Evolutionary conservation across 768 basidiomycete species (phyloP).

Genomic region (Sarcodon sp.): DNA sequence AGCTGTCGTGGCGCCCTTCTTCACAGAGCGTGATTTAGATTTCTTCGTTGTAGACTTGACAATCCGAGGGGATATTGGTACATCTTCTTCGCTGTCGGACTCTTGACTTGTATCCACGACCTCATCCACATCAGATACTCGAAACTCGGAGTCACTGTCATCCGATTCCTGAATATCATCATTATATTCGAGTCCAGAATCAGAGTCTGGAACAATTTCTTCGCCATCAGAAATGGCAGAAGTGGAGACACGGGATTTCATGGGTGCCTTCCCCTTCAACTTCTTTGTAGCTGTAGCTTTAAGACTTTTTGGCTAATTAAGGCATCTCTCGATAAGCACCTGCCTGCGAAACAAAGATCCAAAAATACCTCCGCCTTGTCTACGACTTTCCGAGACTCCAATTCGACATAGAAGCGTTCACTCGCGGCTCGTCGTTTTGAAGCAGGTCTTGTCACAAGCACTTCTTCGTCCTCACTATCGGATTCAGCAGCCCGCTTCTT

Average conservation of each 20-base stretch:
- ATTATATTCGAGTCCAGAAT: constrained; percentile 26
- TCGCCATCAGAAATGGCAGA: constrained; percentile 18
- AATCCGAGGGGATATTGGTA: too few relatives aligned
- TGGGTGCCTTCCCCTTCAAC: constrained; percentile 11
- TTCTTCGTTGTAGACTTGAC: neutral
- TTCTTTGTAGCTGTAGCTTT: constrained; percentile 11
- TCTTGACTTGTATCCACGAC: constrained; percentile 4
- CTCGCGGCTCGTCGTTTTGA: constrained; percentile 4
- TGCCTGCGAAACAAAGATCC: constrained; percentile 7
- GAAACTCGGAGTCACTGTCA: constrained; percentile 51
- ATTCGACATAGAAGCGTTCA: constrained; percentile 10
- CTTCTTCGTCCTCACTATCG: constrained; percentile 1
- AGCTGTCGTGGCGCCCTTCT: constrained; percentile 22
- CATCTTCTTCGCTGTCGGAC: neutral
- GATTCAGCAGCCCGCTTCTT: constrained; percentile 8
- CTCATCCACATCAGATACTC: constrained; percentile 19
- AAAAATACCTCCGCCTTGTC: constrained; percentile 7
- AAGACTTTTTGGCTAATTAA: neutral
- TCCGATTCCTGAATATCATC: constrained; percentile 36
- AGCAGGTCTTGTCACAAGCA: constrained; percentile 1
- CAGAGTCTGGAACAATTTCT: constrained; percentile 14
- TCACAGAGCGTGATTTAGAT: constrained; percentile 2
- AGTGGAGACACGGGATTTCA: constrained; percentile 8
- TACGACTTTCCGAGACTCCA: constrained; percentile 1
- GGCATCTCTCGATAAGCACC: constrained; percentile 4